Evolutionary conservation across 208 protist genomes (phyloP), one percentile per base, ranked within the genome.

Genomic region (Acanthamoeba triangularis): DNA sequence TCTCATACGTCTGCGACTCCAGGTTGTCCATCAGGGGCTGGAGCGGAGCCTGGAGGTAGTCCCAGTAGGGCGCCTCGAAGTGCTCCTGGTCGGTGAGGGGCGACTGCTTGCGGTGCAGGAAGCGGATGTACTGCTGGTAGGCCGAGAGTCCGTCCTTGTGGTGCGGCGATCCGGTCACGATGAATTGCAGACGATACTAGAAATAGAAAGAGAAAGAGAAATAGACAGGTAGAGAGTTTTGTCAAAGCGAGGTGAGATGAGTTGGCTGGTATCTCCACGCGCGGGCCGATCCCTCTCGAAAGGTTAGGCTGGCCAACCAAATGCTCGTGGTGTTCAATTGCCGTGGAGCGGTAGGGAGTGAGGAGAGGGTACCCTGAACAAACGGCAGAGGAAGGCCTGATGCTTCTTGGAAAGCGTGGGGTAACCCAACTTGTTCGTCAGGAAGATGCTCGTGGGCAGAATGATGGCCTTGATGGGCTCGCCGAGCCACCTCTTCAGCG

Each of bases 1-100:
- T 98, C 95, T 99, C 99, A 98, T 99, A 99, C 20, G 99, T 99
- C 85, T 98, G 98, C 95, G 98, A 99, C 59, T 99, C 98, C 28
- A 99, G 97, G 96, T 99, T 98, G 96, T 99, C 98, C 54, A 97
- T 98, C 47, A 99, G 98, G 4, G 99, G 99, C 98, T 97, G 97
- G 20, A 98, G 85, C 7, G 96, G 97, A 23, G 95, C 92, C 95
- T 98, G 97, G 20, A 98, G 94, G 95, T 97, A 98, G 94, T 98
- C 98, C 87, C 99, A 98, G 96, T 98, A 99, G 14, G 98, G 96
- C n/a, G 76, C 49, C 95, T 98, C 96, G 78, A 98, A 98, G 6
- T 44, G 49, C 47, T 98, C 97, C 28, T 78, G n/a, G 16, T 97
- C 80, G 14, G 96, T 93, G 7, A 96, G 95, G 1, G 47, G 63